Conservation (phyloP, 2,329 filamentous ascomycete species). For the Geosmithia flava region DNA sequence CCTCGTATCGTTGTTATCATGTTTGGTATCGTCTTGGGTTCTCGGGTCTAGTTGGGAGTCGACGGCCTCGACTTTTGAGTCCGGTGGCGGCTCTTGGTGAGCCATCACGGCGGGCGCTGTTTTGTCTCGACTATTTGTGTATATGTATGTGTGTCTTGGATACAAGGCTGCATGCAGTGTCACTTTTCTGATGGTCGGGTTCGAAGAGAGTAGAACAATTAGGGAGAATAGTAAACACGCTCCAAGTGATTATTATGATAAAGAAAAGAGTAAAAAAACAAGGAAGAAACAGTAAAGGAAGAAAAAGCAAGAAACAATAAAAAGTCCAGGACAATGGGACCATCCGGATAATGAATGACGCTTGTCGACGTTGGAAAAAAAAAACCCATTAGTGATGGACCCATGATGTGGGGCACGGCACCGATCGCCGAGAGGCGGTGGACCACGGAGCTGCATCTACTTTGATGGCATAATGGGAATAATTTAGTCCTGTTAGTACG, state of each 20-base stretch:
- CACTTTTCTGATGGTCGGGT: no score
- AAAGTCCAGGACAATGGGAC: background rate
- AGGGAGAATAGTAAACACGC: background rate
- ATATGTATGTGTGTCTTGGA: background rate
- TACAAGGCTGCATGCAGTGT: no score
- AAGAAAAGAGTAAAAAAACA: background rate
- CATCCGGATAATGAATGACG: background rate
- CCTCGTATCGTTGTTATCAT: background rate
- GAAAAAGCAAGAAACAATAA: background rate
- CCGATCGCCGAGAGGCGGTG: no score
- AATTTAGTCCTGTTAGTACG: no score
- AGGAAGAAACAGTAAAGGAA: background rate
- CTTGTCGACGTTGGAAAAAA: no score
- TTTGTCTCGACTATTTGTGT: background rate
- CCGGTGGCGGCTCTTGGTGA: background rate
- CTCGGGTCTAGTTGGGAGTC: no score
- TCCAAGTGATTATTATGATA: background rate
- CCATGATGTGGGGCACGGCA: no score
- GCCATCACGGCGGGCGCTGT: background rate
- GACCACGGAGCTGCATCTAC: no score
- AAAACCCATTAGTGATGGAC: no score
- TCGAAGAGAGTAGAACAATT: background rate
- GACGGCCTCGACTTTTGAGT: background rate
- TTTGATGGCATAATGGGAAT: no score
- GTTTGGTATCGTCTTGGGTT: background rate